A percentile compares a stretch with the other conserved stretches of the same genome.
These are phyloP conservation scores for Lipomyces oligophaga DNA, from an alignment of 805 yeast genomes.

Conservation along the genomic window DNA sequence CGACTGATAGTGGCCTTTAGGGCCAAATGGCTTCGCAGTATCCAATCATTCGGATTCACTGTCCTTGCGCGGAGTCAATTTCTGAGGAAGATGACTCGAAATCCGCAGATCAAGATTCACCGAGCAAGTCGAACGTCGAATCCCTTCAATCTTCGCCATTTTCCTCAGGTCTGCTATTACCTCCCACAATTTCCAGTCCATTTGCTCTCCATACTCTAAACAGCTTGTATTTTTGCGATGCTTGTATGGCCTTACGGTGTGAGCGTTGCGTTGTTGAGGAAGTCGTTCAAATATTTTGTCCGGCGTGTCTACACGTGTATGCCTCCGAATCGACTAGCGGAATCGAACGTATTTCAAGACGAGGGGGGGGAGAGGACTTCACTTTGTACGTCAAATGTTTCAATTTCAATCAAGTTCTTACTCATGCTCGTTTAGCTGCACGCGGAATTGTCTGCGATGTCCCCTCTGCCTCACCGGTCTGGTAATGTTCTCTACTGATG, in stretches of 20 bases:
- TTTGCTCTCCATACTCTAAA: constrained; percentile 32
- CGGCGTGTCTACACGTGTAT: constrained; percentile 38
- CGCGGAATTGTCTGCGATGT: constrained; percentile 39
- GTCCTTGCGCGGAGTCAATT: constrained; percentile 28
- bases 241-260: constrained; percentile 39
- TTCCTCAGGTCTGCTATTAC: constrained; percentile 15
- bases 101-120: background rate
- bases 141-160: background rate
- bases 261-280: constrained; percentile 38
- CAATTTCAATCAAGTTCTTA: no score
- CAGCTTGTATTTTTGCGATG: constrained; percentile 38
- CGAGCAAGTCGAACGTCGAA: background rate
- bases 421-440: constrained; percentile 31
- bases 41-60: constrained; percentile 21
- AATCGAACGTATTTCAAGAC: no score
- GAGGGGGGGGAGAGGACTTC: no score
- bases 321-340: background rate
- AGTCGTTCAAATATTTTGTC: constrained; percentile 38
- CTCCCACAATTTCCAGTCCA: constrained; percentile 28
- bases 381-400: no score
- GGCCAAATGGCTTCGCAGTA: no score
- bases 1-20: no score
- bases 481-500: constrained; percentile 11
- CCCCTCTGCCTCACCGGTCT: constrained; percentile 34
- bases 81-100: constrained; percentile 2